These are phyloP conservation scores for Gleditsia sinensis DNA, from an alignment of 306 rosid genomes.

Conservation along the genomic window DNA sequence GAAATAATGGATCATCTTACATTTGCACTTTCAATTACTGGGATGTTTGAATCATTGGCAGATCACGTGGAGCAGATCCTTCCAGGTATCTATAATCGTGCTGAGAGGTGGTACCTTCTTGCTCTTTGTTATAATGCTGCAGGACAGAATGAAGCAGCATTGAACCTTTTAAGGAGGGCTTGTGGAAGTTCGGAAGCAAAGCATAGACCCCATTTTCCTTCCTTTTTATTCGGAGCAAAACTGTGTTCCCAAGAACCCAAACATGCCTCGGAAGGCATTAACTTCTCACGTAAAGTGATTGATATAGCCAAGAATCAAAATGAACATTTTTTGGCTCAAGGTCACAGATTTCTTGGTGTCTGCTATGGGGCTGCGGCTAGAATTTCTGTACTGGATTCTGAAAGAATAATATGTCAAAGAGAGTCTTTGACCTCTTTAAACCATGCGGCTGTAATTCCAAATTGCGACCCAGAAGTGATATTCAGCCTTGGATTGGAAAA, in stretches of 20 bases:
- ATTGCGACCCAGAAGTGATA: constrained; percentile 56
- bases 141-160: constrained; percentile 65
- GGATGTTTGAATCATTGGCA: constrained; percentile 73
- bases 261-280: constrained; percentile 63
- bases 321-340: constrained; percentile 62
- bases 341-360: constrained; percentile 68
- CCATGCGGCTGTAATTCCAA: constrained; percentile 46
- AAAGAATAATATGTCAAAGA: constrained; percentile 58
- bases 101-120: constrained; percentile 85
- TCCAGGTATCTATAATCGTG: constrained; percentile 70
- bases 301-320: constrained; percentile 48
- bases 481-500: constrained; percentile 75
- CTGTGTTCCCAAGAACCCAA: constrained; percentile 64
- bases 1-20: constrained; percentile 78
- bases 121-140: constrained; percentile 90
- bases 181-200: constrained; percentile 75
- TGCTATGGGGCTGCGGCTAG: constrained; percentile 80
- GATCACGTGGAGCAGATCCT: constrained; percentile 71
- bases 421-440: constrained; percentile 67
- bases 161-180: constrained; percentile 75
- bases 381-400: constrained; percentile 74
- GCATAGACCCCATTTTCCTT: constrained; percentile 58
- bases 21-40: constrained; percentile 76
- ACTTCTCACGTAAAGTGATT: constrained; percentile 51
- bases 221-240: constrained; percentile 75